These are phyloP conservation scores for Henckelia pumila DNA, from an alignment of 257 asterid genomes.

Conservation along the genomic window DNA sequence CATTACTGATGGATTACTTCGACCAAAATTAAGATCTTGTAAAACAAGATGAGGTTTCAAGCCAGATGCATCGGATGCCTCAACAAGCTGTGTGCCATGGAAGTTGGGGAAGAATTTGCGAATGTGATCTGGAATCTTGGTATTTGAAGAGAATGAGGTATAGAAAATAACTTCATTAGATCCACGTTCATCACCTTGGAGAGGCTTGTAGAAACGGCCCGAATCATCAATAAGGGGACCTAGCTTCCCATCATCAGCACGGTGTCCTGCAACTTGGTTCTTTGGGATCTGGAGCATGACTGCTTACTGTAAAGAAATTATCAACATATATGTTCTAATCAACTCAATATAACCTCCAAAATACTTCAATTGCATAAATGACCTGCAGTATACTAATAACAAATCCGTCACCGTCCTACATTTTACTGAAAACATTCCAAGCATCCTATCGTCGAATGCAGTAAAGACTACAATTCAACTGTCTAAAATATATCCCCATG, in stretches of 20 bases:
- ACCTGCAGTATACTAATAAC: not conserved
- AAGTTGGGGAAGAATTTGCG: constrained; percentile 64
- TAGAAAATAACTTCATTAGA: constrained; percentile 66
- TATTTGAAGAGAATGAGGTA: constrained; percentile 56
- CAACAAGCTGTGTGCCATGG: constrained; percentile 71
- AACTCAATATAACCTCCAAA: not conserved
- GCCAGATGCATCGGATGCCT: constrained; percentile 92
- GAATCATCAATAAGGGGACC: constrained; percentile 91
- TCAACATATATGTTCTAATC: not conserved
- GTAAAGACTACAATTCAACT: not conserved
- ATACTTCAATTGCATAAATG: not conserved
- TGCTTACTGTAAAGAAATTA: not conserved
- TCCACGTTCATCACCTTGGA: constrained; percentile 85
- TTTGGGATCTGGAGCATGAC: constrained; percentile 76
- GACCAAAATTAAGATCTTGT: constrained; percentile 49
- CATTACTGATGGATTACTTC: constrained; percentile 65
- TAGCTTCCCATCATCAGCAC: constrained; percentile 57
- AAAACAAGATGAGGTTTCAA: constrained; percentile 65
- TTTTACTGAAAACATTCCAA: no score
- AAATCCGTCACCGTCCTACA: not conserved
- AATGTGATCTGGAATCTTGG: constrained; percentile 57
- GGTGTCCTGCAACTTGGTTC: constrained; percentile 96
- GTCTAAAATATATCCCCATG: not conserved
- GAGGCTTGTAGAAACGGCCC: constrained; percentile 92
- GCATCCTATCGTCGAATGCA: not conserved